phyloP scores from a whole-genome alignment of 139 green algal species.

The Chlorella vulgaris region DNA sequence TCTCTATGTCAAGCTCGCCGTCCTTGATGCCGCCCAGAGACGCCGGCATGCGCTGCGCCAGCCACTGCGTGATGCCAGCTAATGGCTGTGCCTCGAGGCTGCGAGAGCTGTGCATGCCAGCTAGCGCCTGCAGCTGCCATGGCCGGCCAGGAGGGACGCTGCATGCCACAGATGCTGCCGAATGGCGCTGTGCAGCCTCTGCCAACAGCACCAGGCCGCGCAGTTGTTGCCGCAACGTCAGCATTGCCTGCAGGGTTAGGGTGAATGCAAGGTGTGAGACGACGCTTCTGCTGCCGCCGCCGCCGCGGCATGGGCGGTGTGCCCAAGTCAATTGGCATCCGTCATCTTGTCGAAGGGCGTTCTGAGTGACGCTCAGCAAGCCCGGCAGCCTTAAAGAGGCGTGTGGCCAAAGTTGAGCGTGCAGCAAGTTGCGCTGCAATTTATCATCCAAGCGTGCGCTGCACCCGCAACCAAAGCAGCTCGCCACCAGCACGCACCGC shows the following conservation, averaged over 20 bases:
- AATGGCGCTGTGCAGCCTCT: not conserved
- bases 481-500: too few species aligned
- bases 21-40: conserved; percentile 8
- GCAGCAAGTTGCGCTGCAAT: too few species aligned
- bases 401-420: too few species aligned
- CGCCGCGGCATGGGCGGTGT: too few species aligned
- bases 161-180: not conserved
- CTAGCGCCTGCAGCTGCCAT: not conserved
- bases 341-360: too few species aligned
- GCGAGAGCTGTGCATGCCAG: not conserved
- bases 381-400: too few species aligned
- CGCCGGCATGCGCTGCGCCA: conserved; percentile 3
- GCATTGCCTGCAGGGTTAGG: not conserved
- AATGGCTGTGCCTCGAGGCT: not conserved
- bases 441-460: too few species aligned
- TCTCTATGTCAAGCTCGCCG: conserved; percentile 33
- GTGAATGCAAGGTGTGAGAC: too few species aligned
- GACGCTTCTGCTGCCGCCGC: too few species aligned
- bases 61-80: conserved; percentile 29
- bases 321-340: too few species aligned
- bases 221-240: conserved; percentile 11
- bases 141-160: not conserved
- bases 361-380: too few species aligned
- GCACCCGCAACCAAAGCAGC: too few species aligned
- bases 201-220: not conserved